Evolutionary conservation across 768 basidiomycete species (phyloP).

Genomic region (Piloderma croceum): DNA sequence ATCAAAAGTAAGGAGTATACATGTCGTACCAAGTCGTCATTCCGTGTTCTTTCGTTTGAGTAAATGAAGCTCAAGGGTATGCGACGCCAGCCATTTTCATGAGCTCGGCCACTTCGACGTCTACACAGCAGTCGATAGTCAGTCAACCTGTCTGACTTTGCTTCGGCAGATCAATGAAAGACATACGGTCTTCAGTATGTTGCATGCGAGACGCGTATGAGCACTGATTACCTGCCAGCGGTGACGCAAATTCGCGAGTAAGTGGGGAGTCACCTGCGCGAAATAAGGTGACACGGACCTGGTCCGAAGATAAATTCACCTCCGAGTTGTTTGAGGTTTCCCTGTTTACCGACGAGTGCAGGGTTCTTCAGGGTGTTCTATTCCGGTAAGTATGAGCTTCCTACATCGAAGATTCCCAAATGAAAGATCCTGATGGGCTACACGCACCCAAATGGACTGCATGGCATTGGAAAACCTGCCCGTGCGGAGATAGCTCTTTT

Average conservation of each 20-base stretch:
- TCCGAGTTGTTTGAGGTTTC: conserved; percentile 55
- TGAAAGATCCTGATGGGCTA: conserved; percentile 1
- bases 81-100: conserved; percentile 39
- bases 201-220: conserved; percentile 53
- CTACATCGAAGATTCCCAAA: too few relatives aligned
- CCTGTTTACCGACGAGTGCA: conserved; percentile 51
- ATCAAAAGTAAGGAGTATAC: too few relatives aligned
- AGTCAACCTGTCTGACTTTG: background rate
- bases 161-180: background rate
- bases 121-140: conserved; percentile 20
- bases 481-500: conserved; percentile 40
- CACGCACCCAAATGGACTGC: conserved; percentile 42
- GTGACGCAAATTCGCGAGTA: background rate
- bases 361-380: conserved; percentile 39
- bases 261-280: background rate
- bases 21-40: too few relatives aligned
- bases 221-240: conserved; percentile 36
- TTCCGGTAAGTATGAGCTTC: too few relatives aligned
- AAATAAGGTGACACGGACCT: conserved; percentile 30
- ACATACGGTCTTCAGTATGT: conserved; percentile 53
- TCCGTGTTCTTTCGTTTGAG: too few relatives aligned
- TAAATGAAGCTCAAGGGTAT: conserved; percentile 23
- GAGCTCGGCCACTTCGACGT: conserved; percentile 45
- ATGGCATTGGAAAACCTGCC: conserved; percentile 27
- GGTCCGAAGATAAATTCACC: conserved; percentile 61